Evolutionary conservation across 2,329 filamentous ascomycete species (phyloP), one percentile per base, ranked within the genome.

Genomic region (Phyllachora maydis): DNA sequence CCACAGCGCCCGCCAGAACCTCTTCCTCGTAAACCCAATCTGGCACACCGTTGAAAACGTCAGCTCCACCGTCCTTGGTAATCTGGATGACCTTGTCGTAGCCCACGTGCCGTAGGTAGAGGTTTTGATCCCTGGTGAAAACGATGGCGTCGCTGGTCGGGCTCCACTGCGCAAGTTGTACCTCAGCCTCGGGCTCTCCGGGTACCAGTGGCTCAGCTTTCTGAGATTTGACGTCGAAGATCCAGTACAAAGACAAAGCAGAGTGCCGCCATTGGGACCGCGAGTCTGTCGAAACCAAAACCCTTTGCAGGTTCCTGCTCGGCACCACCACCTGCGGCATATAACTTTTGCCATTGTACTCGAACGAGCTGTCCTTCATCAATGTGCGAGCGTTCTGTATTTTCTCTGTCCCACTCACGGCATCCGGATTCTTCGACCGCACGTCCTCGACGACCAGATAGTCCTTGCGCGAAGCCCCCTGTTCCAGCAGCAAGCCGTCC

Each of bases 21-120:
- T 91, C 81, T 33, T 65, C 59, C 42, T 91, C 81, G 40, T 90
- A 91, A 0, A 95, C 88, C 88, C 88, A 98, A 45, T 98, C 90
- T 1, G 88, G 88, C 11, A 93, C 68, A 11, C 88, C 88, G 38
- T 98, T 93, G 47, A 98, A 98, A 29, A 88, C 67, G 35, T 95
- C 70, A 1, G 69, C 56, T 0, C 85, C 79, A 8, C 90, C 88
- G 41, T 98, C 85, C 25, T 57, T 67, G 2, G 88, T 95, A 35
- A 98, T 74, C 30, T 74, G 67, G 4, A 62, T 57, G 4, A 79
- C 61, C 10, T 59, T 49, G 11, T 65, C 52, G 4, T 60, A 63
- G 16, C 40, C 49, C 5, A 66, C 34, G 4, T 67, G 68, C 24
- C 88, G 71, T 21, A 95, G 51, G 41, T 69, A 95, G 37, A 98